These are phyloP conservation scores for Durusdinium trenchii DNA, from an alignment of 73 alveolate species.

Conservation along the genomic window DNA sequence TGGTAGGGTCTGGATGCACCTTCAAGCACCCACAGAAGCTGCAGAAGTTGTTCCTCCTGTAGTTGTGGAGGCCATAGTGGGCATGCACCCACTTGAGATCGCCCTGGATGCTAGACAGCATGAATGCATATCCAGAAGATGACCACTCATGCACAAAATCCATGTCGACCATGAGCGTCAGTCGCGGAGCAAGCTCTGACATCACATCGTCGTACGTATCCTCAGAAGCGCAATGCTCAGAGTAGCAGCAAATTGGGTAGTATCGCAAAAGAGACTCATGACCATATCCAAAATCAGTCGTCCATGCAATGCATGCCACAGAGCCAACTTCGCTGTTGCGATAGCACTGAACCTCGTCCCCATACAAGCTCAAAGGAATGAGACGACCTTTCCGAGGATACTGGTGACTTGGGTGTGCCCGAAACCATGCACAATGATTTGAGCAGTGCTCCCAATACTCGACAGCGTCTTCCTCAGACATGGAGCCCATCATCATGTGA, in stretches of 20 bases:
- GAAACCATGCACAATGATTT: background rate
- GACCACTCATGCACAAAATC: background rate
- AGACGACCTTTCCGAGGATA: background rate
- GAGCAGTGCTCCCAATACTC: background rate
- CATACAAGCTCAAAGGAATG: background rate
- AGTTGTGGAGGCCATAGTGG: conserved; percentile 27
- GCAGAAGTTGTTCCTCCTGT: background rate
- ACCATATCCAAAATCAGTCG: background rate
- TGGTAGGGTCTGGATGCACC: background rate
- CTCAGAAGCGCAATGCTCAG: background rate
- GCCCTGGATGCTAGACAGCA: background rate
- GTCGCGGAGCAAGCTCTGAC: background rate
- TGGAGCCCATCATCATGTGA: no score
- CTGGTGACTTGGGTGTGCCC: background rate
- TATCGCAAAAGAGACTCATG: background rate
- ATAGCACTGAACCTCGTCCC: background rate
- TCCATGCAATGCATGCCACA: background rate
- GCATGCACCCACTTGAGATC: background rate
- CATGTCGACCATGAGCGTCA: background rate
- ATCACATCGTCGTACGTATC: background rate
- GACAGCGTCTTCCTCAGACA: background rate
- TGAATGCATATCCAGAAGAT: background rate
- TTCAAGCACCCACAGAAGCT: background rate
- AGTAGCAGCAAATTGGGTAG: background rate
- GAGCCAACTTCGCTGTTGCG: background rate